A percentile compares a stretch with the other conserved stretches of the same genome.
Evolutionary conservation across 2,329 filamentous ascomycete genomes (phyloP).

Genomic region (Cercospora beticola): DNA sequence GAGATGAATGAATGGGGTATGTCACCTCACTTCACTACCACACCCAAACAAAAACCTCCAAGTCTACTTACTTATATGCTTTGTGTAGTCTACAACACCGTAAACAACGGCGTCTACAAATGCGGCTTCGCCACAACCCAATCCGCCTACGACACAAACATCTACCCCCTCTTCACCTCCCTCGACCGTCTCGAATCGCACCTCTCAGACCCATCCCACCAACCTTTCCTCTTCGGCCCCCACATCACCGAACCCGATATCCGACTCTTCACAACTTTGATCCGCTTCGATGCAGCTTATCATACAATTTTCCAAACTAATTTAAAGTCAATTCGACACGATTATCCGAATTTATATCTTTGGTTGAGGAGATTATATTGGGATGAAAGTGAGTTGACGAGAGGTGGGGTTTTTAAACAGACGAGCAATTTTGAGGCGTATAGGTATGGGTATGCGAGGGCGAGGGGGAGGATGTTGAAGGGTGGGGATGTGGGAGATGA

Average conservation of each 20-base stretch:
- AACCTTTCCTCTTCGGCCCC: constrained; percentile 73
- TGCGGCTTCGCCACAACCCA: constrained; percentile 81
- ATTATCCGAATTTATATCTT: constrained; percentile 53
- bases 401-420: constrained; percentile 43
- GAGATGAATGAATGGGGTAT: constrained; percentile 70
- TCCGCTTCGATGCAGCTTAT: constrained; percentile 74
- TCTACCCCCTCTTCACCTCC: constrained; percentile 69
- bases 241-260: constrained; percentile 67
- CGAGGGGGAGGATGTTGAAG: constrained; percentile 17
- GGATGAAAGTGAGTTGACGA: constrained; percentile 45
- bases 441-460: constrained; percentile 21
- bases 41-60: no score
- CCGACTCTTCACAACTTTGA: constrained; percentile 59
- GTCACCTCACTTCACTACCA: neutral
- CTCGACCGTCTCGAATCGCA: constrained; percentile 76
- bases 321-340: constrained; percentile 60
- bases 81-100: constrained; percentile 52
- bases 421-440: constrained; percentile 45
- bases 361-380: constrained; percentile 52
- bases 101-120: constrained; percentile 41
- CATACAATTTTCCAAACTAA: constrained; percentile 84
- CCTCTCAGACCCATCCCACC: constrained; percentile 51
- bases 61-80: neutral
- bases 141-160: constrained; percentile 75
- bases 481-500: constrained; percentile 11